These are phyloP conservation scores for Ustilago cynodontis DNA, from an alignment of 1,284 basidiomycete genomes.

Conservation along the genomic window DNA sequence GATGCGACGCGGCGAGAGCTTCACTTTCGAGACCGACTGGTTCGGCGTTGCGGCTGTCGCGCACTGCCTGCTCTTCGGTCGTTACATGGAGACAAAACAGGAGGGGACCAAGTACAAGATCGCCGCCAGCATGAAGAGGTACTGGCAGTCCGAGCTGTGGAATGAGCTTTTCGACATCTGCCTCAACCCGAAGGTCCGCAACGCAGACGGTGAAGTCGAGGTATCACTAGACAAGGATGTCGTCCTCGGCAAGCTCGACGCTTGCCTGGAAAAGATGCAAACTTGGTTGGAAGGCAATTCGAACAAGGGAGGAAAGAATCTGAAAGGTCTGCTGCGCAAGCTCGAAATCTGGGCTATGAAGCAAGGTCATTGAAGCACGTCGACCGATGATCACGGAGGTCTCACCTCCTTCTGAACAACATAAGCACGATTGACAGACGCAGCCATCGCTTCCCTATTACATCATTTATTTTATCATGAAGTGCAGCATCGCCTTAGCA, in stretches of 20 bases:
- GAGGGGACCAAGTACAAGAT: slow-evolving; percentile 30
- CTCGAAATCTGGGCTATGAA: slow-evolving; percentile 67
- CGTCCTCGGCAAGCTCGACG: slow-evolving; percentile 71
- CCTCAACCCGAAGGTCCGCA: slow-evolving; percentile 76
- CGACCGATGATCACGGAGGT: no score
- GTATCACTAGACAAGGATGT: slow-evolving; percentile 79
- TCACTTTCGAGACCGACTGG: slow-evolving; percentile 96
- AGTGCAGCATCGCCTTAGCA: no score
- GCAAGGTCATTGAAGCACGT: slow-evolving; percentile 21
- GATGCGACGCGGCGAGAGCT: slow-evolving; percentile 83
- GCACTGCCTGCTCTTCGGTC: slow-evolving; percentile 95
- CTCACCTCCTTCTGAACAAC: no score
- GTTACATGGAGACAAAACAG: slow-evolving; percentile 76
- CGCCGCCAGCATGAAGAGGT: slow-evolving; percentile 84
- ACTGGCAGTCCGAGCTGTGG: slow-evolving; percentile 95
- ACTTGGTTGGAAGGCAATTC: slow-evolving; percentile 78
- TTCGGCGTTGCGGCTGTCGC: slow-evolving; percentile 91
- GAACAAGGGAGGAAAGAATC: slow-evolving; percentile 79
- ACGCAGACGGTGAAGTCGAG: background rate
- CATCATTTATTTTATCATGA: no score
- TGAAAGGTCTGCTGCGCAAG: slow-evolving; percentile 66
- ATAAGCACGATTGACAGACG: no score
- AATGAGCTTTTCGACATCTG: slow-evolving; percentile 84
- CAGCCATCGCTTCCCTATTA: no score
- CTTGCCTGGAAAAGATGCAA: slow-evolving; percentile 84